These are phyloP conservation scores for Tetrapisispora pingtungensis DNA, from an alignment of 805 yeast species.

Conservation along the genomic window DNA sequence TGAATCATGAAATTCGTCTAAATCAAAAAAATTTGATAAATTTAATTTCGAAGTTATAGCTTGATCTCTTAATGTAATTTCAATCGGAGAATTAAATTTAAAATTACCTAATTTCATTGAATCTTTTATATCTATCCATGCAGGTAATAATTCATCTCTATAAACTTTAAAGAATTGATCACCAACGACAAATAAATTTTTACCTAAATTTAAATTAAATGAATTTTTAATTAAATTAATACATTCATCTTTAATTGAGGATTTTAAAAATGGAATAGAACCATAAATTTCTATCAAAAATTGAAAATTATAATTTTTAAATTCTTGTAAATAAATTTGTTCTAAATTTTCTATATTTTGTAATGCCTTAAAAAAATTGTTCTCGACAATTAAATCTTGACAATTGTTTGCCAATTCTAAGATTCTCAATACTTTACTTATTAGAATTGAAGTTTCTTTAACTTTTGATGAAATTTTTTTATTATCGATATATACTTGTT, in stretches of 20 bases:
- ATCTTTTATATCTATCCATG: slow-evolving; percentile 54
- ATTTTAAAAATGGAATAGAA: slow-evolving; percentile 67
- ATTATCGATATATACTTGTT: slow-evolving; percentile 46
- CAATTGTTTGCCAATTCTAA: slow-evolving; percentile 79
- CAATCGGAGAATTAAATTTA: slow-evolving; percentile 80
- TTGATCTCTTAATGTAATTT: slow-evolving; percentile 60
- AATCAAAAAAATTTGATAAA: slow-evolving; percentile 35
- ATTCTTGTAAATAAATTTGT: slow-evolving; percentile 56
- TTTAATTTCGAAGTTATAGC: slow-evolving; percentile 34
- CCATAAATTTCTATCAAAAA: slow-evolving; percentile 61
- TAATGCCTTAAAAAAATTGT: slow-evolving; percentile 76
- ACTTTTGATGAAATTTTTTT: slow-evolving; percentile 60
- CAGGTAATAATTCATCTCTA: slow-evolving; percentile 40
- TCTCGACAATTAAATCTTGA: slow-evolving; percentile 65
- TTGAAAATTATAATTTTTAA: slow-evolving; percentile 52
- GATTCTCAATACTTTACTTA: slow-evolving; percentile 67
- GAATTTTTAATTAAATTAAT: slow-evolving; percentile 56
- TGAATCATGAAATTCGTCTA: slow-evolving; percentile 74
- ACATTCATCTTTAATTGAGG: slow-evolving; percentile 65
- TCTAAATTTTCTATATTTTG: slow-evolving; percentile 70
- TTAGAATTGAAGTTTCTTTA: slow-evolving; percentile 57
- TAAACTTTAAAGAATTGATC: slow-evolving; percentile 43
- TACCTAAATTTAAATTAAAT: slow-evolving; percentile 51
- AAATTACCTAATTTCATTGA: slow-evolving; percentile 36
- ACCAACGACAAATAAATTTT: slow-evolving; percentile 41